Evolutionary conservation across 352 stramenopile species (phyloP).

Genomic region (Pythium sukuiense): DNA sequence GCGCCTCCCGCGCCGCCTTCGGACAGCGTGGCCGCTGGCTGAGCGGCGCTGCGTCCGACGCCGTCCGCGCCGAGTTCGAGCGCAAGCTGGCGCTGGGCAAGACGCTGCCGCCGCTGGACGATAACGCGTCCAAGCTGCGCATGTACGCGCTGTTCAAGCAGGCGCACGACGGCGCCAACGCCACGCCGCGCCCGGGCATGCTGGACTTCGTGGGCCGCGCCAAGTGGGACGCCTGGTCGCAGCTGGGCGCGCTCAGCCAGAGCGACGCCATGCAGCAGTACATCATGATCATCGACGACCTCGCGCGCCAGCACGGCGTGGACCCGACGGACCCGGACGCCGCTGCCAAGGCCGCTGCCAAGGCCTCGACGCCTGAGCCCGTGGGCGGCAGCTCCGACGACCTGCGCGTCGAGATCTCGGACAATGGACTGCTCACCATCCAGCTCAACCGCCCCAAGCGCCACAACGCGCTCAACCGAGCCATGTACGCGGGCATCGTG

Average conservation of each 20-base stretch:
- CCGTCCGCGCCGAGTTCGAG: constrained; percentile 43
- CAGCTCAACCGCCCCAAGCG: constrained; percentile 77
- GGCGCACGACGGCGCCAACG: constrained; percentile 57
- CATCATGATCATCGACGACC: constrained; percentile 72
- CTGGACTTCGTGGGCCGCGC: constrained; percentile 83
- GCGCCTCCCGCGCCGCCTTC: neutral
- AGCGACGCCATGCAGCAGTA: constrained; percentile 74
- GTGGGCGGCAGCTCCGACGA: constrained; percentile 37
- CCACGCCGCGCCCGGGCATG: constrained; percentile 67
- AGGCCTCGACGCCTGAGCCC: constrained; percentile 4
- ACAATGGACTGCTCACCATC: constrained; percentile 66
- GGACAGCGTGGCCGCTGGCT: constrained; percentile 11
- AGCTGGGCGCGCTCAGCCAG: constrained; percentile 62
- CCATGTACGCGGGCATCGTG: constrained; percentile 81
- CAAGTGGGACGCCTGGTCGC: constrained; percentile 82
- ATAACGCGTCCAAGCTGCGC: constrained; percentile 77
- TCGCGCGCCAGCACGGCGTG: constrained; percentile 47
- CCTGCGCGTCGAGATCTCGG: constrained; percentile 57
- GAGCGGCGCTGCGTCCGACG: constrained; percentile 3
- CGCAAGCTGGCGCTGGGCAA: constrained; percentile 68
- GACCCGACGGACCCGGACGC: constrained; percentile 15
- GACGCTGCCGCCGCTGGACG: constrained; percentile 60
- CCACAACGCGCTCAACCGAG: constrained; percentile 88
- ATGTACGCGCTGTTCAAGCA: constrained; percentile 90
- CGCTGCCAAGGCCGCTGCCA: constrained; percentile 11